Conservation (phyloP, 1,284 basidiomycete genomes). For the Papiliotrema nemorosa region DNA sequence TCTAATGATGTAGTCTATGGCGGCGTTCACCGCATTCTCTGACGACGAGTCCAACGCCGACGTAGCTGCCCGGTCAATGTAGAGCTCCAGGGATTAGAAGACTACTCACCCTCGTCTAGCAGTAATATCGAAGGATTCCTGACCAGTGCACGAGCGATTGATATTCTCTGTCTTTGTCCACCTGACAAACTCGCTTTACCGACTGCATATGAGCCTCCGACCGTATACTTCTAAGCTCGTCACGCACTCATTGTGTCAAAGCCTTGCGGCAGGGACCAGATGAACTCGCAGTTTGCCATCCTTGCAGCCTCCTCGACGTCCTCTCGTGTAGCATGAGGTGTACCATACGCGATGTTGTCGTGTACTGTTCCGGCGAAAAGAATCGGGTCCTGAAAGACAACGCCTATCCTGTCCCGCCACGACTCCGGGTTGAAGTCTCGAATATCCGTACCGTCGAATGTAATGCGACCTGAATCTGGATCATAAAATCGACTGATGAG, state of each 20-base stretch:
- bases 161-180: constrained; percentile 53
- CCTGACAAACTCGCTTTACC: constrained; percentile 50
- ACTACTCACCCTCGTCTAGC: constrained; percentile 51
- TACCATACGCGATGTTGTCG: constrained; percentile 89
- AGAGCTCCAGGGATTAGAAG: neutral
- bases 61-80: constrained; percentile 40
- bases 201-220: constrained; percentile 22
- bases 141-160: constrained; percentile 54
- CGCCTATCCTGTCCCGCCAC: constrained; percentile 80
- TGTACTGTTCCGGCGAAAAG: constrained; percentile 76
- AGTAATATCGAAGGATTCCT: constrained; percentile 53
- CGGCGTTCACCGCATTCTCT: constrained; percentile 75
- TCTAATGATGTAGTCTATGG: constrained; percentile 79
- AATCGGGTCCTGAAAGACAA: constrained; percentile 69
- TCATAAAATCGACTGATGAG: constrained; percentile 91
- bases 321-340: constrained; percentile 65
- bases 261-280: constrained; percentile 83
- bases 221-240: neutral
- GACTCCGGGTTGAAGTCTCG: constrained; percentile 74
- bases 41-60: constrained; percentile 78
- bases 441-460: constrained; percentile 85
- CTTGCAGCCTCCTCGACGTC: constrained; percentile 84
- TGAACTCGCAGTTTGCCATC: constrained; percentile 92
- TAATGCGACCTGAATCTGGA: constrained; percentile 73
- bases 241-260: constrained; percentile 68